Evolutionary conservation across 2,329 filamentous ascomycete species (phyloP).

Genomic region (Xylariaceae sp.): DNA sequence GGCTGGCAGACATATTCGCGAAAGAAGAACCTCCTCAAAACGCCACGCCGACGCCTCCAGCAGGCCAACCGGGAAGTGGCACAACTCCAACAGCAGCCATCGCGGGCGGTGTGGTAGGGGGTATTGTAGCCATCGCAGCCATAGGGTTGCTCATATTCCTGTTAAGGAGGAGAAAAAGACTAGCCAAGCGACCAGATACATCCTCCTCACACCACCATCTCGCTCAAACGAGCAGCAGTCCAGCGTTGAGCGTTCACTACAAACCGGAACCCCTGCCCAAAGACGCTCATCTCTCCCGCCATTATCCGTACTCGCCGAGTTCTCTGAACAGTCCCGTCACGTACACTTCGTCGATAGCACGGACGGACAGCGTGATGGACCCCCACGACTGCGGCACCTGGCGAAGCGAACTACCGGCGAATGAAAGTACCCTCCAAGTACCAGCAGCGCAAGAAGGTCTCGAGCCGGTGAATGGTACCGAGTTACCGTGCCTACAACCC

Average conservation of each 20-base stretch:
- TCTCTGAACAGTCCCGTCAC: slow-evolving; percentile 6
- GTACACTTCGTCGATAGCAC: slow-evolving; percentile 7
- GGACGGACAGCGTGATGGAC: background rate
- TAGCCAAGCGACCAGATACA: slow-evolving; percentile 1
- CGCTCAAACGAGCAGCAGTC: background rate
- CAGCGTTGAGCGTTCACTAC: slow-evolving; percentile 22
- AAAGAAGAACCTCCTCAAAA: slow-evolving; percentile 2
- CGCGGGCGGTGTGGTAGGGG: slow-evolving; percentile 27
- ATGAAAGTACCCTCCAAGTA: slow-evolving; percentile 7
- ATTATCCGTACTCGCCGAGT: slow-evolving; percentile 16
- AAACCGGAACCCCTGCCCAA: slow-evolving; percentile 26
- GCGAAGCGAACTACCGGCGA: slow-evolving; percentile 14
- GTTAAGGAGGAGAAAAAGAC: slow-evolving; percentile 12
- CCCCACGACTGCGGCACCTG: slow-evolving; percentile 4
- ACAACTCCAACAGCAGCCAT: slow-evolving; percentile 20
- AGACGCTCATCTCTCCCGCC: slow-evolving; percentile 3
- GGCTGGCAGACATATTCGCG: slow-evolving; percentile 26
- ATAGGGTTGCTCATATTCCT: slow-evolving; percentile 15
- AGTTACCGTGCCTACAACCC: slow-evolving; percentile 10
- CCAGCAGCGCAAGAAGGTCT: slow-evolving; percentile 9
- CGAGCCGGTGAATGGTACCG: background rate
- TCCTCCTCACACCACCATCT: background rate
- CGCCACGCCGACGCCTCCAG: background rate
- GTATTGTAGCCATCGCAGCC: slow-evolving; percentile 15
- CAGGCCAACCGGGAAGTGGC: background rate